These are phyloP conservation scores for Starmerella vaccinii DNA, from an alignment of 805 yeast genomes.

Conservation along the genomic window DNA sequence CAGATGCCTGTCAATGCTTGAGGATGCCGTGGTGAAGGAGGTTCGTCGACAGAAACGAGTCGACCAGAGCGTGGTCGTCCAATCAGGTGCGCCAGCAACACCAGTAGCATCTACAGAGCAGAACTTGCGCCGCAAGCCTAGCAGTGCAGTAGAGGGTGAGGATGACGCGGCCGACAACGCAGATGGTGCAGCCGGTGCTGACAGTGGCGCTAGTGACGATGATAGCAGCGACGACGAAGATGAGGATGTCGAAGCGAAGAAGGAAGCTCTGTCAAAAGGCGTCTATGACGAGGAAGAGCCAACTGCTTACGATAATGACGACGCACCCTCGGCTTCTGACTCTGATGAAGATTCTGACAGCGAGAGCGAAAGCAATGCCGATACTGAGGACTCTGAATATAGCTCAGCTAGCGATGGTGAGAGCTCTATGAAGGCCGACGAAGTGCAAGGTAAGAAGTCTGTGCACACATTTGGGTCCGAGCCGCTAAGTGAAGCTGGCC, in stretches of 20 bases:
- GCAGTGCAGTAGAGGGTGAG: constrained; percentile 19
- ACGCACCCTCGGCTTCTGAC: constrained; percentile 35
- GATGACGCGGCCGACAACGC: constrained; percentile 26
- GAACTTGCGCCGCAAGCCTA: constrained; percentile 38
- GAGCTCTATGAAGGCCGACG: neutral
- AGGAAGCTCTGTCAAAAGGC: constrained; percentile 78
- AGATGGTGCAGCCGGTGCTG: constrained; percentile 18
- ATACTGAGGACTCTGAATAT: constrained; percentile 14
- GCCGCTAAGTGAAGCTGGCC: constrained; percentile 49
- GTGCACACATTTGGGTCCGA: neutral
- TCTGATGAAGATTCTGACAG: constrained; percentile 31
- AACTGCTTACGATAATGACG: constrained; percentile 27
- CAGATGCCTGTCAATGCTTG: constrained; percentile 60
- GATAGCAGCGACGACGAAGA: constrained; percentile 96
- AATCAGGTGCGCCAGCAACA: constrained; percentile 33
- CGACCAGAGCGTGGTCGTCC: constrained; percentile 32
- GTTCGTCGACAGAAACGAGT: constrained; percentile 65
- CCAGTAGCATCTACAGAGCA: constrained; percentile 41
- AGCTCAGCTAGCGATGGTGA: constrained; percentile 13
- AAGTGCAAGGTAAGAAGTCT: constrained; percentile 17
- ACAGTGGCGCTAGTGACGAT: constrained; percentile 70
- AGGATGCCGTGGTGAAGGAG: constrained; percentile 65
- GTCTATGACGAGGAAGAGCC: constrained; percentile 68
- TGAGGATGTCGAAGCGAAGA: constrained; percentile 78
- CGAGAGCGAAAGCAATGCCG: constrained; percentile 4